Percentiles rank a stretch among this genome's conserved stretches.
Evolutionary conservation across 371 early-diverging fungal genomes (phyloP).

Genomic region (Apophysomyces sp.): DNA sequence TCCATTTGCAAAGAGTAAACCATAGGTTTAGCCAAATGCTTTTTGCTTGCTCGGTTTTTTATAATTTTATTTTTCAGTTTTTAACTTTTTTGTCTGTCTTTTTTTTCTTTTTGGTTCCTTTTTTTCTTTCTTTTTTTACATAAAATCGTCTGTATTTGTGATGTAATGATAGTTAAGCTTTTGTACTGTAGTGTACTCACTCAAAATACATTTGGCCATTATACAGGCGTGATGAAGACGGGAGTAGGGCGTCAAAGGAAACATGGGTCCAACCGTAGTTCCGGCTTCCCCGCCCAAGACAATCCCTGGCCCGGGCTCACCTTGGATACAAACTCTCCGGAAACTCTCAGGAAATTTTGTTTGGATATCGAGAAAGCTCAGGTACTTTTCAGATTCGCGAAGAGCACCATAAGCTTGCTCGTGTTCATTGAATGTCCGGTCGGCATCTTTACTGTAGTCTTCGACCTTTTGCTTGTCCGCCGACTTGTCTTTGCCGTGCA

Average conservation of each 20-base stretch:
- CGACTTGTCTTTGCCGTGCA: not conserved
- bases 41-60: not conserved
- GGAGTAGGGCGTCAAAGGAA: slow-evolving; percentile 30
- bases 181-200: slow-evolving; percentile 21
- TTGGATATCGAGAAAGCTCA: slow-evolving; percentile 16
- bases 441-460: slow-evolving; percentile 9
- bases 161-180: slow-evolving; percentile 22
- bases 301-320: slow-evolving; percentile 31
- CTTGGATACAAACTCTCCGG: slow-evolving; percentile 20
- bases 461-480: not conserved
- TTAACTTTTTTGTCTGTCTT: not conserved
- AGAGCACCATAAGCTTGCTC: slow-evolving; percentile 24
- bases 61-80: not conserved
- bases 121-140: slow-evolving; percentile 14
- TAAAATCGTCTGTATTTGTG: slow-evolving; percentile 25
- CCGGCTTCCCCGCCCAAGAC: slow-evolving; percentile 45
- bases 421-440: slow-evolving; percentile 16
- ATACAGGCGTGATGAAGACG: slow-evolving; percentile 44
- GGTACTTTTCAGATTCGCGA: slow-evolving; percentile 24
- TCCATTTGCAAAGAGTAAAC: no score
- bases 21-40: no score
- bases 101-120: not conserved
- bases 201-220: slow-evolving; percentile 30
- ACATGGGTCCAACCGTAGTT: slow-evolving; percentile 25
- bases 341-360: slow-evolving; percentile 26